Evolutionary conservation across 148 eudicot species (phyloP).

Genomic region (Talinum fruticosum): DNA sequence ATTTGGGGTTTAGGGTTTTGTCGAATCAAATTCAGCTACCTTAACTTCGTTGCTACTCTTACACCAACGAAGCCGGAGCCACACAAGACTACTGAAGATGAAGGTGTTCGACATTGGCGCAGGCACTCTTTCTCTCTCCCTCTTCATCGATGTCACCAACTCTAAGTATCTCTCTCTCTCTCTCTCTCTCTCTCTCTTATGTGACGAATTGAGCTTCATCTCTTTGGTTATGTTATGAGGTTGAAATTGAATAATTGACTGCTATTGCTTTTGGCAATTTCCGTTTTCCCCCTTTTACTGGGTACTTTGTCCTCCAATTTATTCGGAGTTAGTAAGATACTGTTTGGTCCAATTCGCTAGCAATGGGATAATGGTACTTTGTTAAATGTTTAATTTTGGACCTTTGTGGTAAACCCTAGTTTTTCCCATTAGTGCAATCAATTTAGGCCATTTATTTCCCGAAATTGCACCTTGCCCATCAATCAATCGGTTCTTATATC

Average conservation of each 20-base stretch:
- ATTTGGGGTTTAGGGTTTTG: background rate
- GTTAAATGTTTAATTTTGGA: background rate
- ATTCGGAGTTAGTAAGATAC: background rate
- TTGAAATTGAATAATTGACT: no score
- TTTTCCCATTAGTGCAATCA: background rate
- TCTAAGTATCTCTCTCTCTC: slow-evolving; percentile 49
- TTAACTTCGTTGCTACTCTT: background rate
- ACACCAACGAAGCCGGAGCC: background rate
- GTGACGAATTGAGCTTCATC: background rate
- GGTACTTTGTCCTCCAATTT: background rate
- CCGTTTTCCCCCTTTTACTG: background rate
- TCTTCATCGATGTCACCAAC: slow-evolving; percentile 68
- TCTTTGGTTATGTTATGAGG: background rate
- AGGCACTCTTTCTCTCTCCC: slow-evolving; percentile 50
- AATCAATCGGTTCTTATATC: background rate
- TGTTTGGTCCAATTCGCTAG: background rate
- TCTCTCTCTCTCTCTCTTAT: background rate
- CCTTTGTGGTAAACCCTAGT: background rate
- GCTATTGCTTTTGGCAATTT: background rate
- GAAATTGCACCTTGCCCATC: background rate
- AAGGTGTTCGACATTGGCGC: slow-evolving; percentile 56
- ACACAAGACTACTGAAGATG: slow-evolving; percentile 30
- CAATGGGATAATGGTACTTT: background rate
- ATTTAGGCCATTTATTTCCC: no score
- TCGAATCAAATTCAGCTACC: background rate